These are phyloP conservation scores for Leccinellum albellum DNA, from an alignment of 768 basidiomycete genomes.

Conservation along the genomic window DNA sequence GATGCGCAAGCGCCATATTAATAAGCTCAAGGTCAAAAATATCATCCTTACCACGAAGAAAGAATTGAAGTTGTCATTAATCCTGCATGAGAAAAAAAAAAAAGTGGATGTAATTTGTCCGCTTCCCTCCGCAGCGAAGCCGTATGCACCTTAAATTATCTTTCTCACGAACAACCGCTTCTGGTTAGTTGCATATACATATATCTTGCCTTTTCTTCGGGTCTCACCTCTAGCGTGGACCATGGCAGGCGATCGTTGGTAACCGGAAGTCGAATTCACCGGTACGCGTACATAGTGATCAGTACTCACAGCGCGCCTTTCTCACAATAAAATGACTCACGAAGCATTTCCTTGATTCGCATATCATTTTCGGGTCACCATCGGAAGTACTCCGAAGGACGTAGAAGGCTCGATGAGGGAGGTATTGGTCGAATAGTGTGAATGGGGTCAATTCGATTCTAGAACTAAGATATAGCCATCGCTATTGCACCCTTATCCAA, in stretches of 20 bases:
- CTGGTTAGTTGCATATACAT: neutral
- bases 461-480: too few relatives aligned
- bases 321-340: neutral
- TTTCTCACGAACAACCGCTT: neutral
- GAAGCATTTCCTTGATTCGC: constrained; percentile 6
- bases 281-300: neutral
- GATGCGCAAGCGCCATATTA: neutral
- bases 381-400: neutral
- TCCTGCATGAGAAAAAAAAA: neutral
- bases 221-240: neutral
- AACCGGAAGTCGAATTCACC: neutral
- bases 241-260: neutral
- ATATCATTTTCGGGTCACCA: neutral
- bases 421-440: too few relatives aligned
- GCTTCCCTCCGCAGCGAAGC: neutral
- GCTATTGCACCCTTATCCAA: too few relatives aligned
- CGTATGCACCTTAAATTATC: neutral
- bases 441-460: neutral
- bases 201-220: neutral
- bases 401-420: too few relatives aligned
- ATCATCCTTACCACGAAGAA: neutral
- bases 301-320: neutral
- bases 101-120: neutral
- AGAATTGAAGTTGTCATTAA: neutral
- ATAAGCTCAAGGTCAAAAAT: neutral